Percentiles rank a stretch among this genome's conserved stretches.
Conservation (phyloP, 805 yeast genomes). For the Candida insectorum region DNA sequence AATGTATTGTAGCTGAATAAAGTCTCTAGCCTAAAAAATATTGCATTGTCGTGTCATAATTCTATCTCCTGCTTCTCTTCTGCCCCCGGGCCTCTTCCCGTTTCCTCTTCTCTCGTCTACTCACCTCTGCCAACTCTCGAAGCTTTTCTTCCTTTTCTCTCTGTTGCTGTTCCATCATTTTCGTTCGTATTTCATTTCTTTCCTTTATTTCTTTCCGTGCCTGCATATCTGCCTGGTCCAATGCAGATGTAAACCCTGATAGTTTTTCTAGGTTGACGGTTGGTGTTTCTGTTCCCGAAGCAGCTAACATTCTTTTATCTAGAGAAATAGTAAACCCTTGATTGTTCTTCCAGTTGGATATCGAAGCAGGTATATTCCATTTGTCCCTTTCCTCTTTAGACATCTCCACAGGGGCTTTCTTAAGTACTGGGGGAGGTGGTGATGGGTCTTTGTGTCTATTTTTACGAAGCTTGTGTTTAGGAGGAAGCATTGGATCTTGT, state of each 20-base stretch:
- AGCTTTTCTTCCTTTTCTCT: conserved; percentile 26
- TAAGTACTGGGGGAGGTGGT: conserved; percentile 54
- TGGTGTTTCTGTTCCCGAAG: conserved; percentile 37
- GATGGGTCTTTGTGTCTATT: conserved; percentile 65
- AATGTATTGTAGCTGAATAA: too few relatives aligned
- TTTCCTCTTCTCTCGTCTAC: conserved; percentile 13
- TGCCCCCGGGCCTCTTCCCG: background rate
- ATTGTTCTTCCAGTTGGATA: conserved; percentile 94
- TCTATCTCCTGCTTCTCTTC: background rate
- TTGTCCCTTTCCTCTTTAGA: conserved; percentile 70
- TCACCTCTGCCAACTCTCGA: conserved; percentile 24
- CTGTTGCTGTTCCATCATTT: conserved; percentile 23
- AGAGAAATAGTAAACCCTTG: conserved; percentile 82
- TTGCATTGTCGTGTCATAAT: too few relatives aligned
- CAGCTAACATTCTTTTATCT: conserved; percentile 68
- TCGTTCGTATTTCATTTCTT: conserved; percentile 24
- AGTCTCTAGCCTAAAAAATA: too few relatives aligned
- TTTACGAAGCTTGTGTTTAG: conserved; percentile 68
- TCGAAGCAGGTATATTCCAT: conserved; percentile 88
- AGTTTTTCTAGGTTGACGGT: conserved; percentile 54
- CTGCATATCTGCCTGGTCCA: conserved; percentile 55
- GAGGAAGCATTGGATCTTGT: conserved; percentile 85
- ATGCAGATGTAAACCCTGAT: conserved; percentile 63
- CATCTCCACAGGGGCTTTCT: conserved; percentile 36
- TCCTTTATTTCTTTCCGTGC: conserved; percentile 19